A percentile compares a stretch with the other conserved stretches of the same genome.
Conservation (phyloP, 1,139 yeast species). For the Saccharomyces hybrid region DNA sequence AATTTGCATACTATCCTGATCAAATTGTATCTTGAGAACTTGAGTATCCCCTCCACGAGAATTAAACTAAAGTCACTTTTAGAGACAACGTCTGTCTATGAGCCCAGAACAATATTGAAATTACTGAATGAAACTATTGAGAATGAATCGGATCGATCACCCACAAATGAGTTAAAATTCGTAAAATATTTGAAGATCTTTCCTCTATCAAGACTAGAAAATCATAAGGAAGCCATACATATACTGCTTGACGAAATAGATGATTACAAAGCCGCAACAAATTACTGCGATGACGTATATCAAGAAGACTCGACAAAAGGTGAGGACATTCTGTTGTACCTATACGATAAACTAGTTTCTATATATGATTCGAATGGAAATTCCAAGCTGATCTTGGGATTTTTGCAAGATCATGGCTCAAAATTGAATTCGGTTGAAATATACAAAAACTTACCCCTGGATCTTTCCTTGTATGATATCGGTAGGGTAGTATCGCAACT, state of each 20-base stretch:
- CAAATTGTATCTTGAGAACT: constrained; percentile 42
- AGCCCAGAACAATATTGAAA: constrained; percentile 37
- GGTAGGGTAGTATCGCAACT: constrained; percentile 13
- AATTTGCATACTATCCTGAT: constrained; percentile 48
- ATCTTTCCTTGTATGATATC: constrained; percentile 14
- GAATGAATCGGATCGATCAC: constrained; percentile 3
- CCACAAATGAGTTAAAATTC: constrained; percentile 14
- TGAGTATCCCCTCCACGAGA: constrained; percentile 25
- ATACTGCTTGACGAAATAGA: constrained; percentile 53
- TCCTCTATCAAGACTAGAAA: constrained; percentile 52
- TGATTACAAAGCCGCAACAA: constrained; percentile 51
- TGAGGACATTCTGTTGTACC: constrained; percentile 26
- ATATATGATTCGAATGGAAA: neutral
- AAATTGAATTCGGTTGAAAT: constrained; percentile 16
- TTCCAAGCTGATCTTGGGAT: constrained; percentile 4
- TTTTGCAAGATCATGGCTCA: constrained; percentile 23
- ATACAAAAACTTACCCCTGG: constrained; percentile 17
- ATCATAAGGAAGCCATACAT: constrained; percentile 58
- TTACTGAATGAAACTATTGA: constrained; percentile 31
- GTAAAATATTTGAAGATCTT: constrained; percentile 45
- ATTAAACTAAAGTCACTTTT: constrained; percentile 38
- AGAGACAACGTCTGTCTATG: constrained; percentile 35
- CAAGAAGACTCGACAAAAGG: constrained; percentile 39
- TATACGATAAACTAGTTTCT: constrained; percentile 22
- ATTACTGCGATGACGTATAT: constrained; percentile 52